Base-by-base conservation (phyloP, 1,284 basidiomycete species). In the Melampsora larici-populina region DNA sequence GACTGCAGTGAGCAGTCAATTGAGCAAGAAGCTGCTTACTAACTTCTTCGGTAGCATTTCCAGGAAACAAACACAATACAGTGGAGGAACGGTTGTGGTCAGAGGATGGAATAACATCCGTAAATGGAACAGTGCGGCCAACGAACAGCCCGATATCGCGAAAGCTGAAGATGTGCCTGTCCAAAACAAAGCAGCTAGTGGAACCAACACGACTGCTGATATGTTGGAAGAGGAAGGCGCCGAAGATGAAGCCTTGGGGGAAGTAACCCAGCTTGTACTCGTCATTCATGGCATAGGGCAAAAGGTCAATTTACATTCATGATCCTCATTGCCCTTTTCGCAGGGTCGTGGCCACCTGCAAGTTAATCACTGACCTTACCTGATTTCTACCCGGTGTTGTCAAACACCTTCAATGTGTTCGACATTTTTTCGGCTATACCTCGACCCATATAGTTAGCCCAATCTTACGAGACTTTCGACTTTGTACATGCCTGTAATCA, bases 281-380 rank as follows among this genome's bases (percentile, higher is more conserved):
- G 81, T 83, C 33, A 74, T 82, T 4, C 82, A 82, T 69, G 82
- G 82, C 13, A 81, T 82, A 43, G 82, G 82, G 4, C 82, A 82
- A 70, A 81, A 81, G 73, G 80, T 81, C 49, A 18, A 72, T 48
- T 9, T n/a, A 24, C 9, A 15, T 60, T 15, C 21, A 60, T 60
- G 8, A 60, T 60, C 6, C 21, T 24, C n/a, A 60, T 26, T 60
- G 24, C 21, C 6, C 11, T 17, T 11, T 17, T 46, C 13, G 3
- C 9, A 46, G 43, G 13, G 15, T 8, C 43, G 13, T 46, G 43
- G 15, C 13, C 43, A 11, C 1, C 11, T 46, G 43, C 8, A 17
- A 46, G 17, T 17, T 46, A 5, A 46, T 17, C 43, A 46, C 43
- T 46, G 43, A 46, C 15, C 15, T 46, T 46, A 17, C 43, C 43